Percentiles rank a stretch among this genome's conserved stretches.
These are phyloP conservation scores for Pyricularia sp. DNA, from an alignment of 2,329 filamentous ascomycete genomes.

Conservation along the genomic window DNA sequence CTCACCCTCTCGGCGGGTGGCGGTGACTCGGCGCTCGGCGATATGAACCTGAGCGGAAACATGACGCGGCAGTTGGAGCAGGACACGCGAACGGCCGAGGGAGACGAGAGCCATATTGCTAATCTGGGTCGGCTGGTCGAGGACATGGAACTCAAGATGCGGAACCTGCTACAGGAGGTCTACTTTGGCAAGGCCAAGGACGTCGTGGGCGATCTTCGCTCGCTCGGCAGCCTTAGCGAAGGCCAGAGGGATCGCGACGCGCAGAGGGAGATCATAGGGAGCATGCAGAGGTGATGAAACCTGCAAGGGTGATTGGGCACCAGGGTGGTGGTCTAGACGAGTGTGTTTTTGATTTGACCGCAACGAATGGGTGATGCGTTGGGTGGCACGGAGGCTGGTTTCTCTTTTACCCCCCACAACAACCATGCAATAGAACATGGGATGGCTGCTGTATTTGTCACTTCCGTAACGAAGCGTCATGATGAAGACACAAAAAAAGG, in stretches of 20 bases:
- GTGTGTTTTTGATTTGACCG: neutral
- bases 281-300: constrained; percentile 23
- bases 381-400: neutral
- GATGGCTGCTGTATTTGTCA: neutral
- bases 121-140: constrained; percentile 92
- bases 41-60: constrained; percentile 88
- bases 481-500: neutral
- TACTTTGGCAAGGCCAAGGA: constrained; percentile 99
- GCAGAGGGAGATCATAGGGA: constrained; percentile 76
- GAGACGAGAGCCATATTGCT: constrained; percentile 84
- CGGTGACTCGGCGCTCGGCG: constrained; percentile 48
- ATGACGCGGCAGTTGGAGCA: constrained; percentile 95
- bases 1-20: constrained; percentile 67
- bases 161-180: constrained; percentile 93
- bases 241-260: constrained; percentile 70
- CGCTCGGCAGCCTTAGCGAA: constrained; percentile 72
- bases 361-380: neutral
- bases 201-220: constrained; percentile 88
- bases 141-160: constrained; percentile 99
- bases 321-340: neutral
- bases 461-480: neutral
- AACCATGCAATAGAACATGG: neutral
- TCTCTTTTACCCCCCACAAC: neutral
- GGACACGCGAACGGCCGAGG: constrained; percentile 53
- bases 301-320: neutral